Evolutionary conservation across 2,329 filamentous ascomycete species (phyloP).

Genomic region (Aspergillus piperis): DNA sequence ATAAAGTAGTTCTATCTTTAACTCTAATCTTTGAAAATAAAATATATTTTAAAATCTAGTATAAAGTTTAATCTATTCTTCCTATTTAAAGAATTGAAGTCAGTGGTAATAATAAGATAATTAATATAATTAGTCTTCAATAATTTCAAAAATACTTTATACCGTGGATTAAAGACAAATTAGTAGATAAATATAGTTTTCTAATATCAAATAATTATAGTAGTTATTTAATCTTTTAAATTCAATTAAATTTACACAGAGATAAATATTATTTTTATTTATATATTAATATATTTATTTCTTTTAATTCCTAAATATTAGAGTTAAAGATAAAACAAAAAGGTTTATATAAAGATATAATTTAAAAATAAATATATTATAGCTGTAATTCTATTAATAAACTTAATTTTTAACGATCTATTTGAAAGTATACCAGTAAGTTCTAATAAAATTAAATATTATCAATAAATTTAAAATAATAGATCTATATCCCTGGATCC

Average conservation of each 20-base stretch:
- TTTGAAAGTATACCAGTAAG: neutral
- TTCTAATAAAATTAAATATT: neutral
- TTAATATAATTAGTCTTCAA: neutral
- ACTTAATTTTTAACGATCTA: neutral
- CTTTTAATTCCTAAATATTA: neutral
- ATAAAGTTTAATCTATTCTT: too few relatives aligned
- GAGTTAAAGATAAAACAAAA: neutral
- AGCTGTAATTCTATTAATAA: neutral
- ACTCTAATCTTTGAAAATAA: neutral
- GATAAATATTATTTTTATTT: neutral
- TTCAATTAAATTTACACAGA: neutral
- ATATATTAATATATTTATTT: neutral
- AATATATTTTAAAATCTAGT: too few relatives aligned
- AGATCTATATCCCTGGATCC: too few relatives aligned
- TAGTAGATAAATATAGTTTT: neutral
- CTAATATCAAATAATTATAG: neutral
- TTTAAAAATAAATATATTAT: neutral
- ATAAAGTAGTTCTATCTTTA: neutral
- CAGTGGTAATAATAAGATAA: too few relatives aligned
- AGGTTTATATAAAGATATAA: neutral
- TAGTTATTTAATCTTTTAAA: neutral
- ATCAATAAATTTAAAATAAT: too few relatives aligned
- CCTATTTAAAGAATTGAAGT: too few relatives aligned
- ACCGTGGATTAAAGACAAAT: neutral
- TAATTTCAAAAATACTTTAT: neutral